Base-by-base conservation (phyloP, 1,284 basidiomycete genomes). In the Heimioporus punctisporus region DNA sequence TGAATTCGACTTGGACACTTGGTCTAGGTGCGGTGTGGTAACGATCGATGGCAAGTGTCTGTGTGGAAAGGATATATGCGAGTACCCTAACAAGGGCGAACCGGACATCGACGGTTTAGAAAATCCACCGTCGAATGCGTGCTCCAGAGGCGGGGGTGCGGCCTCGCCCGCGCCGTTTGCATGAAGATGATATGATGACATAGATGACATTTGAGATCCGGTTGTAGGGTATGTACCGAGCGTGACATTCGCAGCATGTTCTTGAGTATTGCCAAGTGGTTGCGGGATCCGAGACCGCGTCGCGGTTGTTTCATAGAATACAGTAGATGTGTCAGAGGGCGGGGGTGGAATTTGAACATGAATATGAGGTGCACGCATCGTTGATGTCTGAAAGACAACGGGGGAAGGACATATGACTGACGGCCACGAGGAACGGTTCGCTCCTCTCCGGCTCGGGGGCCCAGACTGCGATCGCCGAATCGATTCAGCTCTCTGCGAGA, bases 231-330 rank as follows among this genome's bases (percentile, higher is more conserved):
- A 78, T 76, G 62, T 61, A 56, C 55, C 58, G 51, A 60, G 50
- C 54, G 61, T 51, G 46, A 64, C 64, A 59, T 66, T 62, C 50
- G 56, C 61, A 56, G 56, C 44, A 43, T 55, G 65, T 51, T 66
- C 63, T 55, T 59, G 64, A 14, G 48, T 44, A 46, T 53, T 56
- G 41, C 46, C 26, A 51, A 57, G 55, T 53, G 57, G 52, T 43
- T 57, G 64, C 31, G 56, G 48, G 45, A 61, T 52, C 53, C 57
- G 57, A 52, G 66, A 65, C 50, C 74, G 69, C 42, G 61, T 68
- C 62, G 66, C 70, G 21, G 76, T 73, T 26, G 81, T 83, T 72
- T 84, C 80, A 67, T 84, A 84, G 71, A 74, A 84, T 78, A 84
- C 80, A 79, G 78, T 83, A 57, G 79, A 74, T 61, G 75, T 65